Evolutionary conservation across 1,284 basidiomycete species (phyloP).

Genomic region (Ustilago shanxiensis): DNA sequence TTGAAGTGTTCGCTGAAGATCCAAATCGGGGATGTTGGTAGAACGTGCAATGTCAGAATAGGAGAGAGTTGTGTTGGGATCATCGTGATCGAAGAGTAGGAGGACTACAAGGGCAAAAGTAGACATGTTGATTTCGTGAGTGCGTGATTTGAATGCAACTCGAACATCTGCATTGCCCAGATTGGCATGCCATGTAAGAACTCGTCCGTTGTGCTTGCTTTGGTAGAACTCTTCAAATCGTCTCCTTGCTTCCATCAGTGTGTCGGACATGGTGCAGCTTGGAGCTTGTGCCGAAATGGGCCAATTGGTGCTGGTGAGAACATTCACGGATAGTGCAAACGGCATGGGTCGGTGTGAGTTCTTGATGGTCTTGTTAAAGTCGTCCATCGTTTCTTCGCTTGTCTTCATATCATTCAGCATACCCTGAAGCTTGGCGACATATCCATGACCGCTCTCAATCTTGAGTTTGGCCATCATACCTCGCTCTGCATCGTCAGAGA

Average conservation of each 20-base stretch:
- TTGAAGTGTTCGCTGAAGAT: slow-evolving; percentile 91
- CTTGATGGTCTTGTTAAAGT: slow-evolving; percentile 78
- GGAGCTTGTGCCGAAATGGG: slow-evolving; percentile 59
- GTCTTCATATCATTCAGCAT: slow-evolving; percentile 99
- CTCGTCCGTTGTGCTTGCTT: slow-evolving; percentile 86
- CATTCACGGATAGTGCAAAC: slow-evolving; percentile 78
- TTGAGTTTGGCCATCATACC: slow-evolving; percentile 99
- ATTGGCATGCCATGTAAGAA: slow-evolving; percentile 93
- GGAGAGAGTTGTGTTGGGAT: slow-evolving; percentile 23
- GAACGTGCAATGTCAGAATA: slow-evolving; percentile 48
- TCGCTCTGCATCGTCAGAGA: slow-evolving; percentile 96
- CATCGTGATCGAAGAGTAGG: slow-evolving; percentile 82
- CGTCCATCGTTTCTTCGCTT: slow-evolving; percentile 83
- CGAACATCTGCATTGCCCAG: slow-evolving; percentile 91
- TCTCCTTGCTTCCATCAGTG: slow-evolving; percentile 72
- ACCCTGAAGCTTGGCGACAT: slow-evolving; percentile 97
- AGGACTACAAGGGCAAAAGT: slow-evolving; percentile 91
- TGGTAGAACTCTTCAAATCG: slow-evolving; percentile 90
- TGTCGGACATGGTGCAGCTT: slow-evolving; percentile 52
- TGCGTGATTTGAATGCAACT: slow-evolving; percentile 82
- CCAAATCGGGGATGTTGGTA: slow-evolving; percentile 77
- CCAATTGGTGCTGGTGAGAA: slow-evolving; percentile 69
- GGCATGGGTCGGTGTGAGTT: slow-evolving; percentile 75
- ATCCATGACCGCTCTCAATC: slow-evolving; percentile 94
- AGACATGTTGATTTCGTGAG: slow-evolving; percentile 92